Conservation (phyloP, 805 yeast species). For the Candida germanica region DNA sequence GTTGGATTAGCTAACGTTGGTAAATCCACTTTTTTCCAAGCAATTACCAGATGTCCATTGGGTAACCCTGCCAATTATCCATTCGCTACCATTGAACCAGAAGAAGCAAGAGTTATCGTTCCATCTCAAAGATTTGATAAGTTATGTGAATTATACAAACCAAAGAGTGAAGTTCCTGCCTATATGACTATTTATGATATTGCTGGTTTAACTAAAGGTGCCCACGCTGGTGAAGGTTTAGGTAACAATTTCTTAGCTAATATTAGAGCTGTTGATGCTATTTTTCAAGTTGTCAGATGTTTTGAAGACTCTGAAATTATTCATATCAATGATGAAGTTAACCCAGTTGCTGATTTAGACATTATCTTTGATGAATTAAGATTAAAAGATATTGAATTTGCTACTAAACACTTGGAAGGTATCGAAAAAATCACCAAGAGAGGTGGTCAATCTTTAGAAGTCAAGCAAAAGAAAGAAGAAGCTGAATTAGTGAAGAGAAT, state of each 20-base stretch:
- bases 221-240: conserved; percentile 93
- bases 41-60: conserved; percentile 85
- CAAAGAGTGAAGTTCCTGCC: conserved; percentile 88
- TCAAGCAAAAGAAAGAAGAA: conserved; percentile 85
- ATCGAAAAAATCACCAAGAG: conserved; percentile 76
- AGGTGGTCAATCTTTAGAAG: conserved; percentile 88
- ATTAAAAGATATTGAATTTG: conserved; percentile 94
- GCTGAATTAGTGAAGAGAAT: conserved; percentile 70
- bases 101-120: conserved; percentile 93
- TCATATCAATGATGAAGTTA: conserved; percentile 60
- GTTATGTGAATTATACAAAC: conserved; percentile 69
- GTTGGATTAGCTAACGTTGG: conserved; percentile 97
- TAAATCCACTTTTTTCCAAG: conserved; percentile 96
- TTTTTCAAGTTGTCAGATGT: conserved; percentile 96
- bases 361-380: conserved; percentile 90
- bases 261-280: conserved; percentile 96
- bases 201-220: conserved; percentile 98
- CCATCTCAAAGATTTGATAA: conserved; percentile 87
- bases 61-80: conserved; percentile 99
- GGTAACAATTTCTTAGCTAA: conserved; percentile 97
- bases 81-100: conserved; percentile 97
- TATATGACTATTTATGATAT: conserved; percentile 91
- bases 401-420: conserved; percentile 74
- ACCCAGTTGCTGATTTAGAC: conserved; percentile 92
- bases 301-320: conserved; percentile 97